Evolutionary conservation across 2,329 filamentous ascomycete species (phyloP).

Genomic region (Hirsutella thompsonii): DNA sequence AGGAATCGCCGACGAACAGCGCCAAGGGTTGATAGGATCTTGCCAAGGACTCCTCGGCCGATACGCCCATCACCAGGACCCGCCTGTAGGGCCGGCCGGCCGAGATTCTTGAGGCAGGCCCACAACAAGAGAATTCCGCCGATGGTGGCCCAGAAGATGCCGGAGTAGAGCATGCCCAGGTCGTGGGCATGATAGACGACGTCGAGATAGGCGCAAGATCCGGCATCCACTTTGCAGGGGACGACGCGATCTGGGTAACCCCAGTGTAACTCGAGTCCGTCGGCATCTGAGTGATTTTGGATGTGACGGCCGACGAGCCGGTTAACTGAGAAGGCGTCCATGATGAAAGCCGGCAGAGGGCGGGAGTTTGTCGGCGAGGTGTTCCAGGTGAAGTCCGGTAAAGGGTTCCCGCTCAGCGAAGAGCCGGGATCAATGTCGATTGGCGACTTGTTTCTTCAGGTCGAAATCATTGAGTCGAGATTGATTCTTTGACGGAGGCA

Average conservation of each 20-base stretch:
- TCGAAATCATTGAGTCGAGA: no score
- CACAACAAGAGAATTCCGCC: slow-evolving; percentile 29
- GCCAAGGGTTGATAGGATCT: slow-evolving; percentile 22
- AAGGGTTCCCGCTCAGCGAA: no score
- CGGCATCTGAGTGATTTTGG: slow-evolving; percentile 25
- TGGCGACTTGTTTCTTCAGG: no score
- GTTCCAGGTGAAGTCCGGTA: no score
- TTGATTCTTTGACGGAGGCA: no score
- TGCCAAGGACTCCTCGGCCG: slow-evolving; percentile 9
- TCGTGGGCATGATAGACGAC: slow-evolving; percentile 37
- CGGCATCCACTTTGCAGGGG: slow-evolving; percentile 31
- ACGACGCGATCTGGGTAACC: slow-evolving; percentile 31
- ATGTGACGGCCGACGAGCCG: slow-evolving; percentile 21
- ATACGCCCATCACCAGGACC: slow-evolving; percentile 1
- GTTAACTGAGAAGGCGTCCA: background rate
- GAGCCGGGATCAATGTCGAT: no score
- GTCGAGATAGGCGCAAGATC: slow-evolving; percentile 38
- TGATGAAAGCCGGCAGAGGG: background rate
- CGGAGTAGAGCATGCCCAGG: slow-evolving; percentile 34
- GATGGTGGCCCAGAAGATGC: slow-evolving; percentile 35
- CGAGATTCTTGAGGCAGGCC: slow-evolving; percentile 16
- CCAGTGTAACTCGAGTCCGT: slow-evolving; percentile 28
- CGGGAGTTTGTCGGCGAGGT: no score
- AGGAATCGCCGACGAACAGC: slow-evolving; percentile 36
- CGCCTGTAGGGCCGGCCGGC: slow-evolving; percentile 8